A percentile compares a stretch with the other conserved stretches of the same genome.
These are phyloP conservation scores for Cyclocybe cylindracea DNA, from an alignment of 768 basidiomycete genomes.

Conservation along the genomic window DNA sequence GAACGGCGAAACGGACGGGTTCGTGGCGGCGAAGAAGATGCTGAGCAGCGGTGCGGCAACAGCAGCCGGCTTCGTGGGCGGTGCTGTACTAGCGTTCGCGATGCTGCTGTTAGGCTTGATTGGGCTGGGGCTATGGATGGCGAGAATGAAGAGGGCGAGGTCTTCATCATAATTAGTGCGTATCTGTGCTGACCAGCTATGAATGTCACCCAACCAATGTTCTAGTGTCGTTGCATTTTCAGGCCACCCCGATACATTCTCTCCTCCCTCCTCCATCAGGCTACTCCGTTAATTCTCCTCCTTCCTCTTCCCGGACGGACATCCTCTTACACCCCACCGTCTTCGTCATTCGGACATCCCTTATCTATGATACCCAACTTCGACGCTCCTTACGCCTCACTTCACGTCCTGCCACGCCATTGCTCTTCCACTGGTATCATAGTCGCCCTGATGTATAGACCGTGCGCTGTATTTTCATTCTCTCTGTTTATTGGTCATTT, in stretches of 20 bases:
- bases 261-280: not conserved
- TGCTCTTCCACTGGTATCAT: too few species aligned
- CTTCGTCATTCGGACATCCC: not conserved
- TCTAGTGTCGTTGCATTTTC: not conserved
- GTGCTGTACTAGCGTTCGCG: conserved; percentile 21
- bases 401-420: not conserved
- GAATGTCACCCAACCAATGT: not conserved
- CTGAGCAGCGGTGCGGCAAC: conserved; percentile 29
- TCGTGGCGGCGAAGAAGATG: conserved; percentile 14
- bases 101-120: conserved; percentile 9
- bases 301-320: not conserved
- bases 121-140: conserved; percentile 10
- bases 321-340: not conserved
- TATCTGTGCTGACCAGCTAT: not conserved
- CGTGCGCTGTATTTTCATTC: too few species aligned
- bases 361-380: not conserved
- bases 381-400: conserved; percentile 6
- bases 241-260: not conserved
- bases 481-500: too few species aligned
- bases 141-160: conserved; percentile 13
- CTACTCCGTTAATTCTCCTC: not conserved
- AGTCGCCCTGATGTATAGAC: too few species aligned
- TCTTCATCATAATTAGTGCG: not conserved
- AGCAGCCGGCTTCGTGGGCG: conserved; percentile 33
- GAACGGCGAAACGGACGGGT: conserved; percentile 3